Percentiles rank a stretch among this genome's conserved stretches.
phyloP scores from a whole-genome alignment of 148 eudicot species.

The Polygonum maritimum region DNA sequence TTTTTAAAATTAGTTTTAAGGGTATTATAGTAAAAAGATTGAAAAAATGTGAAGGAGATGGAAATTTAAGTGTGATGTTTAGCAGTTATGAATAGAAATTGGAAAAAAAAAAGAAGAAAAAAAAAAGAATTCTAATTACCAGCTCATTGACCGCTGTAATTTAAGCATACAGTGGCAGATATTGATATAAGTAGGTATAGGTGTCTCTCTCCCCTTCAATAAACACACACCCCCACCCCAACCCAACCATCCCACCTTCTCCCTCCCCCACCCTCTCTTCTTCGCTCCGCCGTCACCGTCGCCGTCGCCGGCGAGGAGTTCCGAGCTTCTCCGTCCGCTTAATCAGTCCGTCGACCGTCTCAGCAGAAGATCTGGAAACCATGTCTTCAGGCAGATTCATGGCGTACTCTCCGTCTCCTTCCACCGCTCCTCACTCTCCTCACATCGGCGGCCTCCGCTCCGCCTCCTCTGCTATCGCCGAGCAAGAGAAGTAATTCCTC shows the following conservation, averaged over 20 bases:
- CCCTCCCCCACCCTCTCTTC: neutral
- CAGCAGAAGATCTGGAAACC: slow-evolving; percentile 12
- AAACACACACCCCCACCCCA: neutral
- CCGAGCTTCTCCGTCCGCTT: neutral
- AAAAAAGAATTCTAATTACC: neutral
- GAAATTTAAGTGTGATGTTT: no score
- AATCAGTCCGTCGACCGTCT: neutral
- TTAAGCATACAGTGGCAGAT: neutral
- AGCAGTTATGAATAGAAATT: no score
- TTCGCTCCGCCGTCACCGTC: neutral
- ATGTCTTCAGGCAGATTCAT: slow-evolving; percentile 93
- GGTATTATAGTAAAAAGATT: no score
- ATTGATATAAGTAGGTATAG: neutral
- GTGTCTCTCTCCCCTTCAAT: slow-evolving; percentile 1
- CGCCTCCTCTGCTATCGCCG: slow-evolving; percentile 41
- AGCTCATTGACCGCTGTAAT: slow-evolving; percentile 7
- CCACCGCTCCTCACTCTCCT: slow-evolving; percentile 85
- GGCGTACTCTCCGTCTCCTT: slow-evolving; percentile 94
- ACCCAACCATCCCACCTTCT: neutral
- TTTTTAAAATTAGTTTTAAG: no score
- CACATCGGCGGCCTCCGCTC: slow-evolving; percentile 64
- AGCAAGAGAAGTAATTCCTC: slow-evolving; percentile 64
- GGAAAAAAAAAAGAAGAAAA: neutral
- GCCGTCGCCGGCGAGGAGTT: neutral
- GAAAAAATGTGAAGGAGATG: no score